A percentile compares a stretch with the other conserved stretches of the same genome.
These are phyloP conservation scores for Alternaria conjuncta DNA, from an alignment of 2,329 filamentous ascomycete species.

Conservation along the genomic window DNA sequence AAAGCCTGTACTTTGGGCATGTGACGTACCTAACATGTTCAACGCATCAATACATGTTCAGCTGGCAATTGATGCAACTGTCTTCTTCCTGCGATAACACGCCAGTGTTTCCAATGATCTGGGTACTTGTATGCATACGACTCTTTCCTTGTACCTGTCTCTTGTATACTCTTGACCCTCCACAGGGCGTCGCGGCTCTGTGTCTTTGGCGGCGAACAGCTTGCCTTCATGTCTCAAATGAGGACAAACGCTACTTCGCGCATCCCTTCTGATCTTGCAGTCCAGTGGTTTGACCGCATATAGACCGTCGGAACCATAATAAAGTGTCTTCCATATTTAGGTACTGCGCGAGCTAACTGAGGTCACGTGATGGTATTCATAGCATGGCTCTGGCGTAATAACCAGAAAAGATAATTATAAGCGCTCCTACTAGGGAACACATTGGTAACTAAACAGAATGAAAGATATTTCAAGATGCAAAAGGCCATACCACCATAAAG, in stretches of 20 bases:
- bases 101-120: neutral
- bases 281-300: fast-evolving
- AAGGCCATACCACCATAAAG: neutral
- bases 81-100: neutral
- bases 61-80: neutral
- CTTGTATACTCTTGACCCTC: too few relatives aligned
- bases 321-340: neutral
- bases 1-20: neutral
- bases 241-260: neutral
- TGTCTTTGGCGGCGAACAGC: too few relatives aligned
- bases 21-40: neutral
- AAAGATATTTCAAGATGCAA: neutral
- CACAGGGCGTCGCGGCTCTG: too few relatives aligned
- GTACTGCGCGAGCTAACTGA: neutral
- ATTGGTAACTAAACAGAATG: neutral
- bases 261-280: neutral
- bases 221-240: too few relatives aligned
- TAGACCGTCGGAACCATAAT: neutral
- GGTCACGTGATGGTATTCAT: neutral
- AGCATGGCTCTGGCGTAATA: neutral
- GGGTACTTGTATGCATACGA: neutral
- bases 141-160: too few relatives aligned
- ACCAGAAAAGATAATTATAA: neutral
- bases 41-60: too few relatives aligned
- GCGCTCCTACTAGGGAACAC: too few relatives aligned